These are phyloP conservation scores for Crepidotus variabilis DNA, from an alignment of 768 basidiomycete species.

Conservation along the genomic window DNA sequence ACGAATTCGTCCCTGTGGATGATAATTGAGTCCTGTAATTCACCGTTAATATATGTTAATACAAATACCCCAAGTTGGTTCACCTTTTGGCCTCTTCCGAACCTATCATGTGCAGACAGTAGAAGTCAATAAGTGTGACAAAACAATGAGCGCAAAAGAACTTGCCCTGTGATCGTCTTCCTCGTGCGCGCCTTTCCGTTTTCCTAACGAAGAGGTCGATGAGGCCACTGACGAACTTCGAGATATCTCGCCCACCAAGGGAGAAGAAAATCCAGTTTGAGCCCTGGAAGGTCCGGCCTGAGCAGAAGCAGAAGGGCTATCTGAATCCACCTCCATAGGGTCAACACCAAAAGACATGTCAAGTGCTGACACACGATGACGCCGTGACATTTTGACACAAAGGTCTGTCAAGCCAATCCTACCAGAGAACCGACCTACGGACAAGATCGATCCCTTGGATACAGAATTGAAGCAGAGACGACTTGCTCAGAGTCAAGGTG, in stretches of 20 bases:
- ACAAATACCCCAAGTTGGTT: background rate
- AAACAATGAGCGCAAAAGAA: background rate
- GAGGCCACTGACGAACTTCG: conserved; percentile 13
- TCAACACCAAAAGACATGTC: background rate
- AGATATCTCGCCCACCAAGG: background rate
- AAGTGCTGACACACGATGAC: background rate
- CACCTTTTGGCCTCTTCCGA: conserved; percentile 20
- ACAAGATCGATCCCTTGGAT: too few species aligned
- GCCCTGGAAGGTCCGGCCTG: background rate
- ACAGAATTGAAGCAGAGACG: too few species aligned
- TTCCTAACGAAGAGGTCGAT: conserved; percentile 15
- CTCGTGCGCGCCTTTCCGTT: conserved; percentile 12
- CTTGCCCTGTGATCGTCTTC: conserved; percentile 17
- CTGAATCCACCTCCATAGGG: too few species aligned
- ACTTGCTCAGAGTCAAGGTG: too few species aligned
- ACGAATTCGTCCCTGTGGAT: conserved; percentile 24
- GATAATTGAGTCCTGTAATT: conserved; percentile 35
- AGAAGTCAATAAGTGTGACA: background rate
- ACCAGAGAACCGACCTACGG: too few species aligned
- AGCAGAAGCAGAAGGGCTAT: too few species aligned
- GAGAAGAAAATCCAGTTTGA: background rate
- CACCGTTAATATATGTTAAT: background rate
- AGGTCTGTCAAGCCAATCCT: background rate
- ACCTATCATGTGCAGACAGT: conserved; percentile 12
- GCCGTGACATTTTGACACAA: background rate